These are phyloP conservation scores for Fusarium stilboides DNA, from an alignment of 2,329 filamentous ascomycete genomes.

Conservation along the genomic window DNA sequence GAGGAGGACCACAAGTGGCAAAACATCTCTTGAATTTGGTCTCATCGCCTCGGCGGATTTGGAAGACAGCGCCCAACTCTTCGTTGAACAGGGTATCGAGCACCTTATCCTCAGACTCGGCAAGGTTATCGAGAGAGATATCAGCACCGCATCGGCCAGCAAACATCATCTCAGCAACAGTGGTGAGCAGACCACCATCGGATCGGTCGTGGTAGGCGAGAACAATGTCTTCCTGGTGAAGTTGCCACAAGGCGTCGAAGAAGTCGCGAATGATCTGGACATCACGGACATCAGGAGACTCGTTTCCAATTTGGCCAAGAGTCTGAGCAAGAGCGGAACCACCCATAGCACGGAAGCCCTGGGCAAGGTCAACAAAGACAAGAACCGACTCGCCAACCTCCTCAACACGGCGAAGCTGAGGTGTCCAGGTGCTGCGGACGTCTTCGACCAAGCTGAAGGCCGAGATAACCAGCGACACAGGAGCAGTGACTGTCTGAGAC, in stretches of 20 bases:
- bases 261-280: slow-evolving; percentile 87
- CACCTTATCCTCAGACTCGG: slow-evolving; percentile 74
- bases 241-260: slow-evolving; percentile 84
- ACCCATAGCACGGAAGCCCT: slow-evolving; percentile 85
- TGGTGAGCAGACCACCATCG: slow-evolving; percentile 92
- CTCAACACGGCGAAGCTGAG: slow-evolving; percentile 84
- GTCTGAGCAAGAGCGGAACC: slow-evolving; percentile 93
- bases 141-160: slow-evolving; percentile 92
- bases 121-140: slow-evolving; percentile 83
- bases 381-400: slow-evolving; percentile 91
- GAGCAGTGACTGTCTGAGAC: slow-evolving; percentile 89
- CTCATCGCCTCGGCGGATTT: slow-evolving; percentile 88
- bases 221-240: slow-evolving; percentile 74
- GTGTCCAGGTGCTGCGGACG: slow-evolving; percentile 92
- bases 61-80: slow-evolving; percentile 96
- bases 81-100: slow-evolving; percentile 93
- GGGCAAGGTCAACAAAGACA: slow-evolving; percentile 91
- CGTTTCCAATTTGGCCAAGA: slow-evolving; percentile 86
- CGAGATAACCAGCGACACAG: slow-evolving; percentile 91
- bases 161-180: slow-evolving; percentile 97
- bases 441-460: slow-evolving; percentile 90
- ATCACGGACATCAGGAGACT: slow-evolving; percentile 89
- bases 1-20: slow-evolving; percentile 87
- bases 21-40: slow-evolving; percentile 90
- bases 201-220: slow-evolving; percentile 96